phyloP scores from a whole-genome alignment of 176 grass and related monocot species.

The Carex myosuroides region DNA sequence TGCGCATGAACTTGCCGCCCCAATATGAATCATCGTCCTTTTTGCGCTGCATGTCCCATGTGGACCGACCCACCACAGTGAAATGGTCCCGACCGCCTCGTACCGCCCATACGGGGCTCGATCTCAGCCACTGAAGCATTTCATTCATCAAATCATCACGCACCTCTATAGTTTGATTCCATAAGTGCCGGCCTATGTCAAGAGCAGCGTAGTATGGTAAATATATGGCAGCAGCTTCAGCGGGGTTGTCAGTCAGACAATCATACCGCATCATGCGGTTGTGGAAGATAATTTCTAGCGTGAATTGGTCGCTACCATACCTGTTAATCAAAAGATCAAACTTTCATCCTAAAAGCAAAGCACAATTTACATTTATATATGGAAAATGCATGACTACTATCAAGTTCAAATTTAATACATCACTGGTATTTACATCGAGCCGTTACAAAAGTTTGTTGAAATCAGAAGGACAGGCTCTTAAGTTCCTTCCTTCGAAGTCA shows the following conservation, averaged over 20 bases:
- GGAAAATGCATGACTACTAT: neutral
- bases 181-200: conserved; percentile 57
- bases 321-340: neutral
- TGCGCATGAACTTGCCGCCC: conserved; percentile 50
- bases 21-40: conserved; percentile 26
- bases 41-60: conserved; percentile 64
- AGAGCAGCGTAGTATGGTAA: conserved; percentile 76
- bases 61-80: conserved; percentile 48
- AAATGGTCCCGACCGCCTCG: conserved; percentile 70
- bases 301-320: conserved; percentile 31
- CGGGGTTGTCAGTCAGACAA: conserved; percentile 68
- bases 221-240: conserved; percentile 54
- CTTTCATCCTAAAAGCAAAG: neutral
- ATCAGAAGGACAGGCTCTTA: no score
- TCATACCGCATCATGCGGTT: conserved; percentile 68
- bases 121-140: conserved; percentile 20
- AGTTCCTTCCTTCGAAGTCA: neutral
- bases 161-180: conserved; percentile 34
- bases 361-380: neutral
- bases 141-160: conserved; percentile 54
- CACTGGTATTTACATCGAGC: no score
- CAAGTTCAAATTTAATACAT: neutral
- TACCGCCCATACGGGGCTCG: conserved; percentile 48
- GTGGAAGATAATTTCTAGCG: conserved; percentile 66
- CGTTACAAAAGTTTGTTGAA: no score